A percentile compares a stretch with the other conserved stretches of the same genome.
Conservation (phyloP, 1,139 yeast species). For the Sugiyamaella pinicola region DNA sequence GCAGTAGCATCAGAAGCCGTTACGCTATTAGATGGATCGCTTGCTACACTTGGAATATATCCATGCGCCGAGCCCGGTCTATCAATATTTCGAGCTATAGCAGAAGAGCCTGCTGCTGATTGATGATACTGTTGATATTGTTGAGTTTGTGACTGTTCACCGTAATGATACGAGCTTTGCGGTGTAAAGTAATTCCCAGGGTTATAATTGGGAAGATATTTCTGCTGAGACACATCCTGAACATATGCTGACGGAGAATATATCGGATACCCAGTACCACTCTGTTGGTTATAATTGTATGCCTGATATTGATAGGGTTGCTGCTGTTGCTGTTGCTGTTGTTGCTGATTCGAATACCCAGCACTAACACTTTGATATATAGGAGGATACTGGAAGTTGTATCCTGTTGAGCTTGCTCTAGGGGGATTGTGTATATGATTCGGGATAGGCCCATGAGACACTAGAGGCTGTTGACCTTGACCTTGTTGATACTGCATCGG, state of each 20-base stretch:
- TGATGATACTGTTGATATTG: not conserved
- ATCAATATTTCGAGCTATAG: not conserved
- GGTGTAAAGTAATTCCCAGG: not conserved
- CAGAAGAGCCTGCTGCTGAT: not conserved
- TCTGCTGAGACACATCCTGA: not conserved
- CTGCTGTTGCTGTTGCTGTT: not conserved
- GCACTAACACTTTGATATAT: not conserved
- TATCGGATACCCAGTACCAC: not conserved
- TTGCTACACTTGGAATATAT: no score
- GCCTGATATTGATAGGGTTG: not conserved
- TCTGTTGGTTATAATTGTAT: not conserved
- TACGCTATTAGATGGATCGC: not conserved
- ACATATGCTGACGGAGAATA: not conserved
- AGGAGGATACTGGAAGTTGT: not conserved
- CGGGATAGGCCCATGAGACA: not conserved
- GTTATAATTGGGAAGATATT: not conserved
- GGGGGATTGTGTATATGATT: not conserved
- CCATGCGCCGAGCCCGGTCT: slow-evolving; percentile 13
- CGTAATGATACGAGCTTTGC: not conserved
- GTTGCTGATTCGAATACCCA: slow-evolving; percentile 2
- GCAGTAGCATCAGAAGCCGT: not conserved
- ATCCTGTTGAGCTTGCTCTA: not conserved
- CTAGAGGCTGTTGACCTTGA: not conserved
- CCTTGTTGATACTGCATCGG: not conserved
- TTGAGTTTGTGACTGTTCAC: not conserved